phyloP scores from a whole-genome alignment of 83 land plant genomes.

The Picea engelmannii region DNA sequence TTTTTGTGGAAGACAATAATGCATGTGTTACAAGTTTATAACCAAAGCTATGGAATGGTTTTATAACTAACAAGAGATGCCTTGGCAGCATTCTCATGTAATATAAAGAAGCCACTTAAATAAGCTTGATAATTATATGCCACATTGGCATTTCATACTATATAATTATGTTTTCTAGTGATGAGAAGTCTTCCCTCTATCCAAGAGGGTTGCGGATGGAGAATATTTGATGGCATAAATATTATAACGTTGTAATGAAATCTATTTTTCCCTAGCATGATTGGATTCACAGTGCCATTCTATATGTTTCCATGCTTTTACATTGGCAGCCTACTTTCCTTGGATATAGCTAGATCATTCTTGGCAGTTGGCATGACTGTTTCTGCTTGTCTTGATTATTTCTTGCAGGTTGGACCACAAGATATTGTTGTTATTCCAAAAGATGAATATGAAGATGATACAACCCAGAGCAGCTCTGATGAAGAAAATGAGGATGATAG shows the following conservation, averaged over 20 bases:
- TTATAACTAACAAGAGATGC: too few relatives aligned
- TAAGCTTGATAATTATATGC: too few relatives aligned
- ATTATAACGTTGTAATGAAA: neutral
- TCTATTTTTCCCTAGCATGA: neutral
- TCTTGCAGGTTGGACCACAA: constrained; percentile 60
- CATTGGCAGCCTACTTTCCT: neutral
- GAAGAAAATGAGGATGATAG: constrained; percentile 10
- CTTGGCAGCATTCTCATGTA: too few relatives aligned
- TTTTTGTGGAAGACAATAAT: too few relatives aligned
- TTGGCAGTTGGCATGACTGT: neutral
- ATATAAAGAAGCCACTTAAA: too few relatives aligned
- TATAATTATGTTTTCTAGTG: too few relatives aligned
- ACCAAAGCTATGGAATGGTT: too few relatives aligned
- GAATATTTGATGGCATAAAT: neutral
- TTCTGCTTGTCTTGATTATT: neutral
- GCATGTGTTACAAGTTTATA: too few relatives aligned
- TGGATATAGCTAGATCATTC: too few relatives aligned
- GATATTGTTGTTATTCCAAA: constrained; percentile 50
- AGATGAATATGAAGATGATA: constrained; percentile 34
- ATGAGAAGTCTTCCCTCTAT: too few relatives aligned
- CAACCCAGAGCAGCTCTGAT: constrained; percentile 26
- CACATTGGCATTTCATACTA: too few relatives aligned
- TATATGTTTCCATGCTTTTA: neutral
- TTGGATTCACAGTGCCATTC: constrained; percentile 2
- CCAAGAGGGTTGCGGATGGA: neutral